Base-by-base conservation (phyloP, 371 early-diverging fungal genomes). In the Apophysomyces trapeziformis region DNA sequence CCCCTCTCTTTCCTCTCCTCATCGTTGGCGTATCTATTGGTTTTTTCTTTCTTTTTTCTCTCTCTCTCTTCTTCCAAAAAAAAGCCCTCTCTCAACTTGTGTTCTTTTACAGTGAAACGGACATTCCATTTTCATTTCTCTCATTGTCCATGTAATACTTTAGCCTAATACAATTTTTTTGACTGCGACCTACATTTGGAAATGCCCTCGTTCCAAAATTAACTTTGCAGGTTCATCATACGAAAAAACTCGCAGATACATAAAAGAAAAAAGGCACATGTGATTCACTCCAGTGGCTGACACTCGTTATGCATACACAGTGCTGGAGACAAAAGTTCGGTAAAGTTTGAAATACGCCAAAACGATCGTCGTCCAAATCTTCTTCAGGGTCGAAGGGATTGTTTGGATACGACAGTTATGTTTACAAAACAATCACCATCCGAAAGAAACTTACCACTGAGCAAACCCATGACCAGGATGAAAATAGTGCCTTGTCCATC, bases 81-180 rank as follows among this genome's bases (percentile, higher is more conserved):
- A 50, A 50, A 50, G 54, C 54, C 21, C 54, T 50, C 54, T 50
- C 54, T 50, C 54, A 50, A 50, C 54, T 50, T 50, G 54, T 50
- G 54, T 50, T 50, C 54, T 50, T 50, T 50, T 50, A 50, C 54
- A 50, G 54, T 50, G 54, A 50, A 50, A 50, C 54, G 54, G 54
- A 50, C 54, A 50, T 50, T 21, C 54, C 54, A 50, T 50, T 21
- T 26, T 50, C 54, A 50, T 50, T 26, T 26, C 21, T 50, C 21
- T 50, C 54, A 50, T 50, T 50, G 54, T 50, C 54, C 54, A 50
- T 50, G 54, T 50, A 50, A 50, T 50, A 50, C 54, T 50, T 50
- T 50, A 50, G 54, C 21, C 21, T 50, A 50, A 50, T 50, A 50
- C 54, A 50, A 21, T 50, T 50, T 50, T 47, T 50, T 50, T 50